phyloP scores from a whole-genome alignment of 78 protist genomes.

The Blattamonas nauphoetae region DNA sequence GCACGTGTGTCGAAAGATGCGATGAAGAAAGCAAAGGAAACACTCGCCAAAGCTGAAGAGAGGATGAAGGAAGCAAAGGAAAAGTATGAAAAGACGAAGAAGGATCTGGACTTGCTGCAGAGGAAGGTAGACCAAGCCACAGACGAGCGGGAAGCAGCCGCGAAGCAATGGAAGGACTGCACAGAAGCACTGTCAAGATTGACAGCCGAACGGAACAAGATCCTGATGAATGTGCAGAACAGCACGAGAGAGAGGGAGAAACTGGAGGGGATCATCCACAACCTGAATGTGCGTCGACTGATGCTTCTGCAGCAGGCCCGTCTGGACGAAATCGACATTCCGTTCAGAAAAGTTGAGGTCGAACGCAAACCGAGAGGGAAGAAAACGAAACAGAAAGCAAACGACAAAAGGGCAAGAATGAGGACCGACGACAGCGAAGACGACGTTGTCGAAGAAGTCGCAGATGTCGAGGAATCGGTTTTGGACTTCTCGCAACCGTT shows the following conservation, averaged over 20 bases:
- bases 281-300: no score
- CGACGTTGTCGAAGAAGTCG: neutral
- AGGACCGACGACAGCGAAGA: no score
- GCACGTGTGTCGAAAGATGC: no score
- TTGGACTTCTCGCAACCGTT: no score
- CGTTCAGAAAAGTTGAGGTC: no score
- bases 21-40: no score
- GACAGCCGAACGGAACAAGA: neutral
- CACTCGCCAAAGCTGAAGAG: no score
- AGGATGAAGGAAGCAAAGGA: no score
- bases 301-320: neutral
- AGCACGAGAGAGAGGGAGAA: neutral
- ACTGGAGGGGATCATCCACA: neutral
- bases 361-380: no score
- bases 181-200: conserved; percentile 9
- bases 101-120: neutral
- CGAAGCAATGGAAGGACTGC: neutral
- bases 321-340: neutral
- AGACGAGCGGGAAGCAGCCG: neutral
- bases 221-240: conserved; percentile 1
- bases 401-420: no score
- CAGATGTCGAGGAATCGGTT: neutral
- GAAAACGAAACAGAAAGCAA: no score
- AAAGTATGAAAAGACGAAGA: neutral
- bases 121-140: neutral